Conservation (phyloP, 805 yeast genomes). For the Schizosaccharomyces japonicus region DNA sequence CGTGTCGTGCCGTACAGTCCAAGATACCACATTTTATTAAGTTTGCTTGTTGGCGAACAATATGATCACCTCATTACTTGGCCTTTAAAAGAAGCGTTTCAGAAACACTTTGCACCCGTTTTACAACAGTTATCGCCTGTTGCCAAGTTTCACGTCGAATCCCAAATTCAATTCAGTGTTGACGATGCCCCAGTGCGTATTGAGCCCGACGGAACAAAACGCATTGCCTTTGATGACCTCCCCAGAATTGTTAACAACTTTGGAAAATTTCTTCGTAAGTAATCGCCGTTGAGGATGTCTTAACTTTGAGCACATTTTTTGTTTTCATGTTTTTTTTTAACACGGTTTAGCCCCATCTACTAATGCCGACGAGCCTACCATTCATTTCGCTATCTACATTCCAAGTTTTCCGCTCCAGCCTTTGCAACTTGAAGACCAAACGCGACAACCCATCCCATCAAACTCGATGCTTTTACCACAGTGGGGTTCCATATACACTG, state of each 20-base stretch:
- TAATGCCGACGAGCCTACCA: constrained; percentile 23
- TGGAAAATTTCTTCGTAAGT: neutral
- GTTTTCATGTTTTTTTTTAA: no score
- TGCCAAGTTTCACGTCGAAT: constrained; percentile 51
- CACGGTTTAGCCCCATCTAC: constrained; percentile 17
- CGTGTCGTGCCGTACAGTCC: neutral
- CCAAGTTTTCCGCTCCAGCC: constrained; percentile 23
- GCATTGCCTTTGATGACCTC: neutral
- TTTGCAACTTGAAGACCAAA: constrained; percentile 4
- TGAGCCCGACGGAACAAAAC: neutral
- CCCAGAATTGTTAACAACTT: neutral
- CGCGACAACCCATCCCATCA: neutral
- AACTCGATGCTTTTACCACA: constrained; percentile 4
- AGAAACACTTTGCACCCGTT: constrained; percentile 31
- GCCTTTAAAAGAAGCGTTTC: constrained; percentile 39
- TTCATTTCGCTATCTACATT: constrained; percentile 47
- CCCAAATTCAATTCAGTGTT: constrained; percentile 55
- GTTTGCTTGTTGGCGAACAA: constrained; percentile 34
- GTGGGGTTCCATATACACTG: neutral
- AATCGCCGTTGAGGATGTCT: constrained; percentile 12
- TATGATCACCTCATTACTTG: constrained; percentile 43
- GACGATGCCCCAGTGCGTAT: constrained; percentile 6
- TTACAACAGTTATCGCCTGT: constrained; percentile 27
- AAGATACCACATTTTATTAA: neutral
- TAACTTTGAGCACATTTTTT: no score